Base-by-base conservation (phyloP, 164 flowering plant species). In the Pachysandra terminalis region DNA sequence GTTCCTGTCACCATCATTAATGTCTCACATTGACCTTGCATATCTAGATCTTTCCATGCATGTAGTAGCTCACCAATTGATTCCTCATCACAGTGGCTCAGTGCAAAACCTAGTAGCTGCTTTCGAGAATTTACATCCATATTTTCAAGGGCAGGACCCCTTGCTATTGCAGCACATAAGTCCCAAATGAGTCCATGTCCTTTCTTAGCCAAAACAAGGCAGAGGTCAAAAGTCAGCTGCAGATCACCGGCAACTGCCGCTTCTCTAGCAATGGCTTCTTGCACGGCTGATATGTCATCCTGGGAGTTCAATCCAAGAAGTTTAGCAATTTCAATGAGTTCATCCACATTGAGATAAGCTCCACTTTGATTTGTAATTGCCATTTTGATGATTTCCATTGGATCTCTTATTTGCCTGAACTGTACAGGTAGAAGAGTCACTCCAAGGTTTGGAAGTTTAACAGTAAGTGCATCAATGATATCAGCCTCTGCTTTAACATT, bases 221-320 rank as follows among this genome's bases (percentile, higher is more conserved):
- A 96, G 19, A 90, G 89, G 80, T 91, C 96, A 81, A 84, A 90
- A 48, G 99, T 96, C 76, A 90, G 77, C 73, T 93, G 98, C 59
- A 96, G 82, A 81, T 96, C 98, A 67, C 97, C 98, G 51, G 91
- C 83, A 68, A 86, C 96, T 57, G 98, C 99, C 71, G 99, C 98
- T 83, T 96, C 99, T 80, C 99, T 83, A 63, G 99, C 97, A 79
- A 91, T 87, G 64, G 92, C 91, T 82, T 96, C 99, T 79, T 96
- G 91, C 66, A 96, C 90, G 59, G 84, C 81, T 63, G 96, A 85
- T 73, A 88, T 84, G 23, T 91, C 88, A 63, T 87, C 95, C 52
- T 73, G 80, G 60, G 98, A 90, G 74, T 68, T 81, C 80, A 96
- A 81, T 21, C 98, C 98, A 79, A 96, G 96, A 79, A 93, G 97